These are phyloP conservation scores for Daldinia sp. DNA, from an alignment of 2,329 filamentous ascomycete genomes.

Conservation along the genomic window DNA sequence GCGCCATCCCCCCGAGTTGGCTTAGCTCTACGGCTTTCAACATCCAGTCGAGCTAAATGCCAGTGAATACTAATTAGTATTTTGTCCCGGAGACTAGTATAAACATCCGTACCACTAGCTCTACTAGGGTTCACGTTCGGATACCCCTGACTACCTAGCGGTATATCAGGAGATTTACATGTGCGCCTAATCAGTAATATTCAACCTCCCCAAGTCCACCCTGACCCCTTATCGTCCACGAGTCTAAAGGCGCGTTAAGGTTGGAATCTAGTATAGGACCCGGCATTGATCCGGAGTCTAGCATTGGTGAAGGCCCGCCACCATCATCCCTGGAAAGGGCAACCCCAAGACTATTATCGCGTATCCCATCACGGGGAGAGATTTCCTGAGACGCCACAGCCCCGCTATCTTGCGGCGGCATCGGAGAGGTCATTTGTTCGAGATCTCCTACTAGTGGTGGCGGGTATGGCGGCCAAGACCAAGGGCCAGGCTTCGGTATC, in stretches of 20 bases:
- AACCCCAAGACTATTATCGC: no score
- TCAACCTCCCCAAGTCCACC: neutral
- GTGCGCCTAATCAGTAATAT: neutral
- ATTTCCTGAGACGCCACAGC: neutral
- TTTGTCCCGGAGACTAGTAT: neutral
- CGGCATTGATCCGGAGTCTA: conserved; percentile 2
- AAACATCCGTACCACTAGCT: neutral
- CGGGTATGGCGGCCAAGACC: conserved; percentile 30
- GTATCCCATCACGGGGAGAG: neutral
- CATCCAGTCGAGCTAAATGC: neutral
- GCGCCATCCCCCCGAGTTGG: neutral
- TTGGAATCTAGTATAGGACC: neutral
- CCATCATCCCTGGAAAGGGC: no score
- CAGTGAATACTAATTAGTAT: neutral
- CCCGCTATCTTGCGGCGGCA: neutral
- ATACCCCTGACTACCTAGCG: neutral
- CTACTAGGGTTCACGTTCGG: no score
- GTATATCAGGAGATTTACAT: neutral
- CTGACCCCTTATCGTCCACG: neutral
- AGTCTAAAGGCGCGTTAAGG: neutral
- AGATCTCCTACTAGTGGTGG: neutral
- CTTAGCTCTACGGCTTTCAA: neutral
- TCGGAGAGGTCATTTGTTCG: neutral
- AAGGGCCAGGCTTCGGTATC: conserved; percentile 19
- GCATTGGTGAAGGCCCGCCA: neutral